phyloP scores from a whole-genome alignment of 108 stramenopile genomes.

The Ochromonas danica region DNA sequence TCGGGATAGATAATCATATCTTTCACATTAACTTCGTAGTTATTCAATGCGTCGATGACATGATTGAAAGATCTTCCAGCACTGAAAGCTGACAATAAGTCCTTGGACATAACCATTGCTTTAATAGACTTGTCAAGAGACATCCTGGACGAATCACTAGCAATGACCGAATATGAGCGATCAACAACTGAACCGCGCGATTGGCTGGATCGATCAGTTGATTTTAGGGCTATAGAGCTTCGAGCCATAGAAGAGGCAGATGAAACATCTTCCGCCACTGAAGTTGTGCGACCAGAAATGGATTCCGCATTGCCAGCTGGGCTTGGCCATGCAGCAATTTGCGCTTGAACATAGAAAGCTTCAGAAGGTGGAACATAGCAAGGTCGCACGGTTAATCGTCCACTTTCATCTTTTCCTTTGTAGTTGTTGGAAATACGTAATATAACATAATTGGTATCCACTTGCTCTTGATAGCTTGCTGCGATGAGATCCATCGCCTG shows the following conservation, averaged over 20 bases:
- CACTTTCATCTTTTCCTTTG: background rate
- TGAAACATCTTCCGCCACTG: background rate
- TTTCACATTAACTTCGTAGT: background rate
- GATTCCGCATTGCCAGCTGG: background rate
- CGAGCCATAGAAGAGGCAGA: background rate
- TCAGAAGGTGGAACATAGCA: background rate
- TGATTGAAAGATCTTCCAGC: background rate
- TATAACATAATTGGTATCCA: background rate
- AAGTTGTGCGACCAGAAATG: background rate
- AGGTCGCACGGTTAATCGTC: background rate
- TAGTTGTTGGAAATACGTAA: background rate
- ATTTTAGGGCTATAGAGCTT: background rate
- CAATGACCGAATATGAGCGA: background rate
- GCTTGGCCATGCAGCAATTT: too few species aligned
- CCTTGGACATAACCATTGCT: background rate
- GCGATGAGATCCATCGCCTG: background rate
- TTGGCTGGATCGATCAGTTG: background rate
- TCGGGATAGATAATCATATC: slow-evolving; percentile 9
- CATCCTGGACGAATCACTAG: background rate
- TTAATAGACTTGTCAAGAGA: background rate
- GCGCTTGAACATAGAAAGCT: background rate
- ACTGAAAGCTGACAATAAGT: background rate
- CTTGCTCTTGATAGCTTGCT: background rate
- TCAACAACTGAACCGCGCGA: background rate
- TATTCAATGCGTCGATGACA: background rate